Evolutionary conservation across 352 stramenopile genomes (phyloP).

Genomic region (Phytophthora ohioensis): DNA sequence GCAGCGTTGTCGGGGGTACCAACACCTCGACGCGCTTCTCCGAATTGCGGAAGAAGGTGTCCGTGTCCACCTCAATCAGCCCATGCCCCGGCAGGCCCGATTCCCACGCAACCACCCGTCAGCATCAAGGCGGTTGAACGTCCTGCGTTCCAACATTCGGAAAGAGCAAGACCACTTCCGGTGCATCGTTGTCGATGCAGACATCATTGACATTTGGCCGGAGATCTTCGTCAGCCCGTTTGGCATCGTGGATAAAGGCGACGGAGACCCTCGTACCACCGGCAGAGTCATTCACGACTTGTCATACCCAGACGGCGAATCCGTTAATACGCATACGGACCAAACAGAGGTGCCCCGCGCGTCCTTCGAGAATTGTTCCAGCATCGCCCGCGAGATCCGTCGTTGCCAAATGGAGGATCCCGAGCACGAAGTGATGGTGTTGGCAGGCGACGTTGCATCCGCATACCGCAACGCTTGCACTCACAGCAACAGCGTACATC

Average conservation of each 20-base stretch:
- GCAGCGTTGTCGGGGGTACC: background rate
- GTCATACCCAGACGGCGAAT: background rate
- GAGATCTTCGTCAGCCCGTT: slow-evolving; percentile 12
- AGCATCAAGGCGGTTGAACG: background rate
- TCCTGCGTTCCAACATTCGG: slow-evolving; percentile 7
- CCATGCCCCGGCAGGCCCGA: background rate
- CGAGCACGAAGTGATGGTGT: background rate
- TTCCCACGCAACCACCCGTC: slow-evolving; percentile 8
- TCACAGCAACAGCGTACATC: slow-evolving; percentile 12
- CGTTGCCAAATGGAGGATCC: background rate
- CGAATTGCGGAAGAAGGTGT: background rate
- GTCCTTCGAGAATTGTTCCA: slow-evolving; percentile 5
- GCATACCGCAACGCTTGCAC: slow-evolving; percentile 17
- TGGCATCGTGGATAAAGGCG: slow-evolving; percentile 1
- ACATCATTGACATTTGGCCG: slow-evolving; percentile 12
- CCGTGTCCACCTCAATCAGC: background rate
- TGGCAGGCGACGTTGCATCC: slow-evolving; percentile 12
- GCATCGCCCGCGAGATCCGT: slow-evolving; percentile 9
- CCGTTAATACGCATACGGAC: background rate
- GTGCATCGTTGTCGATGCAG: slow-evolving; percentile 5
- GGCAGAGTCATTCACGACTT: slow-evolving; percentile 2
- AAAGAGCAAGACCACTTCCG: slow-evolving; percentile 10
- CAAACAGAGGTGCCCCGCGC: background rate
- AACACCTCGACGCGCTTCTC: background rate
- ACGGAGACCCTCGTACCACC: background rate